A percentile compares a stretch with the other conserved stretches of the same genome.
Evolutionary conservation across 2,329 filamentous ascomycete genomes (phyloP).

Genomic region (Aspergillus jensenii): DNA sequence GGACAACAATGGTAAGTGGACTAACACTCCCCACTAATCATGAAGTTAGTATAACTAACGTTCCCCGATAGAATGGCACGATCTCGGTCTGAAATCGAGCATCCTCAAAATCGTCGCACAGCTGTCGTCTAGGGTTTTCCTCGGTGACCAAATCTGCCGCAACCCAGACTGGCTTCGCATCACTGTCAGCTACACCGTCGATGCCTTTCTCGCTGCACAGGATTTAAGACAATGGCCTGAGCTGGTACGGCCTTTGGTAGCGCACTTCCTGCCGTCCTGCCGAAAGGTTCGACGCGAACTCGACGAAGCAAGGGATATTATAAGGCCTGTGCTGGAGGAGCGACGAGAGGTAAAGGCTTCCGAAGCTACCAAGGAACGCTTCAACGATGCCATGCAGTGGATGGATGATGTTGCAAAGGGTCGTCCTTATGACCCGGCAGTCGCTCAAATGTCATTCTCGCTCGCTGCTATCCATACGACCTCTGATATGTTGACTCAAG

Average conservation of each 20-base stretch:
- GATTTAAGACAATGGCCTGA: constrained; percentile 15
- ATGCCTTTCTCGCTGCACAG: constrained; percentile 16
- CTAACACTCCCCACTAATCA: too few species aligned
- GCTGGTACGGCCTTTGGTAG: neutral
- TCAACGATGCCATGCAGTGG: too few species aligned
- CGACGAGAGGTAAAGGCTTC: too few species aligned
- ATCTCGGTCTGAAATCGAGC: neutral
- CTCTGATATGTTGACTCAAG: constrained; percentile 23
- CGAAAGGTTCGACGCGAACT: neutral
- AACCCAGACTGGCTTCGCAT: constrained; percentile 19
- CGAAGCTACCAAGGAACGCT: too few species aligned
- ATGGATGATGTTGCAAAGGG: too few species aligned
- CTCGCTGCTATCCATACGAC: constrained; percentile 25
- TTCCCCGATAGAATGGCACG: too few species aligned
- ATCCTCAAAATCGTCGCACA: constrained; percentile 9
- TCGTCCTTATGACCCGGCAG: too few species aligned
- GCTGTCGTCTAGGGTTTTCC: constrained; percentile 13
- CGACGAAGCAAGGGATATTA: too few species aligned
- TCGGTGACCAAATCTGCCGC: constrained; percentile 9
- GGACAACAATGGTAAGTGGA: constrained; percentile 5
- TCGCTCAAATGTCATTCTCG: constrained; percentile 6
- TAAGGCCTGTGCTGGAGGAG: too few species aligned
- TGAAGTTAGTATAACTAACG: too few species aligned
- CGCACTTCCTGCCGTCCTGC: neutral
- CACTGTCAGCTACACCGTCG: constrained; percentile 15